Conservation (phyloP, 1,284 basidiomycete species). For the Ceratobasidium sp. region DNA sequence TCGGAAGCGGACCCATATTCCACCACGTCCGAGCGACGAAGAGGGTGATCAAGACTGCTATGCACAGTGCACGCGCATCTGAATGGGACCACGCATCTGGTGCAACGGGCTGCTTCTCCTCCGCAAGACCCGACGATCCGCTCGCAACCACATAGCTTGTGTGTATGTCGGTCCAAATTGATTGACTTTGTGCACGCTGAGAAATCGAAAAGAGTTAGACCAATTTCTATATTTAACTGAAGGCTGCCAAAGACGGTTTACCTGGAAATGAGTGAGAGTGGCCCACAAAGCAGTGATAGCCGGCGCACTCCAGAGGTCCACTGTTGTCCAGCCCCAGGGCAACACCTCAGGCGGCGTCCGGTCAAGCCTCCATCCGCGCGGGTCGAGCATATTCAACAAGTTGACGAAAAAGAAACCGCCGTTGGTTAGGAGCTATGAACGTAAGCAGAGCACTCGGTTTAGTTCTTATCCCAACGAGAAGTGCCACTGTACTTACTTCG, state of each 20-base stretch:
- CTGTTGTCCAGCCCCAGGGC: slow-evolving; percentile 45
- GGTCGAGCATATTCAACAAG: slow-evolving; percentile 44
- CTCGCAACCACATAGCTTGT: slow-evolving; percentile 10
- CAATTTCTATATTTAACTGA: background rate
- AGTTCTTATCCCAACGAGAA: background rate
- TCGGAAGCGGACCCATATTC: slow-evolving; percentile 39
- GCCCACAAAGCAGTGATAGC: slow-evolving; percentile 45
- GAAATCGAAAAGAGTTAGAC: background rate
- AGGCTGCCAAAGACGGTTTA: background rate
- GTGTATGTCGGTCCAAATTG: slow-evolving; percentile 28
- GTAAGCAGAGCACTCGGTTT: background rate
- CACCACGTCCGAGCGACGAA: slow-evolving; percentile 34
- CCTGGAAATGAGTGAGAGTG: slow-evolving; percentile 42
- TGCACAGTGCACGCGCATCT: slow-evolving; percentile 30
- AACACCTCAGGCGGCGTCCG: slow-evolving; percentile 45
- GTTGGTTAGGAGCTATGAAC: slow-evolving; percentile 45
- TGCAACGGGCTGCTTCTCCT: background rate
- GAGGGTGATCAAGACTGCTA: slow-evolving; percentile 11
- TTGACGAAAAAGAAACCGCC: slow-evolving; percentile 48
- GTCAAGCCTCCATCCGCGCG: slow-evolving; percentile 43
- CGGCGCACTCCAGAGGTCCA: slow-evolving; percentile 46
- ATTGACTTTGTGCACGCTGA: slow-evolving; percentile 6
- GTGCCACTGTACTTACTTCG: slow-evolving; percentile 30
- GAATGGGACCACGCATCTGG: slow-evolving; percentile 34
- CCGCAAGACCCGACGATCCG: background rate